Evolutionary conservation across 2,329 filamentous ascomycete species (phyloP), one percentile per base, ranked within the genome.

Genomic region (Ophiostoma ips): DNA sequence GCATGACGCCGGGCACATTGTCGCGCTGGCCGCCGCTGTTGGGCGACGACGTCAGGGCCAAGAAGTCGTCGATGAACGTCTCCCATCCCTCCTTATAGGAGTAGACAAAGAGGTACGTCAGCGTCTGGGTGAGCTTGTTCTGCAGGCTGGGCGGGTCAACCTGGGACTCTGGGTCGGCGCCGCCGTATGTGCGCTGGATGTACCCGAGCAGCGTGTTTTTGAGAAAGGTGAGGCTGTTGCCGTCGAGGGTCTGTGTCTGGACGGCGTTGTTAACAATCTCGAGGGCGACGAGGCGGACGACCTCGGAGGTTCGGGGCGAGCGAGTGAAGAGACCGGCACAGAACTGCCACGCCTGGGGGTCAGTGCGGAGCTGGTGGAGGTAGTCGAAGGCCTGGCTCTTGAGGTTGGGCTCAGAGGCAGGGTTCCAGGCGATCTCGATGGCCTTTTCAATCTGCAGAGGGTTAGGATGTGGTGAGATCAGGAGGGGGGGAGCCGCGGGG

Each of bases 101-200:
- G 12, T 82, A 79, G 34, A 87, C 84, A 65, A 98, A 98, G 47
- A 98, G 80, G 61, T 87, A 92, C 10, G 92, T 98, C 59, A 98
- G 71, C 12, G 89, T 95, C 68, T 98, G 92, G 43, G 90, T 89
- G 57, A 98, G 79, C 68, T 98, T 98, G 70, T 96, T 98, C 68
- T 96, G 90, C 40, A 98, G 82, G 56, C 78, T 77, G 21, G 79
- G 65, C 9, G 82, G 78, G 63, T 98, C 92, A 55, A 81, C 68
- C 50, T 76, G 73, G 10, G 70, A 65, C 33, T 70, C 50, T 13
- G 51, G 46, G 12, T 48, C 47, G 38, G 51, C 70, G 36, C 73
- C 70, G 49, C 79, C 76, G 64, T 95, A 96, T 46, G 76, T 79
- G 59, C 83, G 77, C 56, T 79, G 79, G 53, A 92, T 75, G 65